Conservation (phyloP, 2,329 filamentous ascomycete genomes). For the Didymella pinodella region DNA sequence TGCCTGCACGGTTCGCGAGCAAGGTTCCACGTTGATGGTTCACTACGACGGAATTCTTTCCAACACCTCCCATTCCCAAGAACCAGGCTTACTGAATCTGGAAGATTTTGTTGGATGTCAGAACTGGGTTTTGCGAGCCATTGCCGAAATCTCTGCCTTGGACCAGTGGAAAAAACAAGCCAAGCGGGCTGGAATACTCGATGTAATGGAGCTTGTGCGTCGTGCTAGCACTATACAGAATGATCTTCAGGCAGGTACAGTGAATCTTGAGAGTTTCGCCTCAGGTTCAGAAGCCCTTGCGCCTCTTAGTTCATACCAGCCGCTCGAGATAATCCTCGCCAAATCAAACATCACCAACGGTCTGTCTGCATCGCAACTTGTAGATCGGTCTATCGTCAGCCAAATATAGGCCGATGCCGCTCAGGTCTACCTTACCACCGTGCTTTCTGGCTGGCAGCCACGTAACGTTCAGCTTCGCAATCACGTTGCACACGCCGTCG, state of each 20-base stretch:
- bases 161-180: neutral
- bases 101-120: neutral
- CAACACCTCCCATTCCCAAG: neutral
- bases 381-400: neutral
- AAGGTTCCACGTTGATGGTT: neutral
- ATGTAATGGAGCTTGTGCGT: neutral
- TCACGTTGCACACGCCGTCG: neutral
- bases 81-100: neutral
- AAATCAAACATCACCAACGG: neutral
- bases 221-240: neutral
- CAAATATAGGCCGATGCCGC: neutral
- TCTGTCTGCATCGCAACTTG: neutral
- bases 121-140: neutral
- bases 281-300: neutral
- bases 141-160: neutral
- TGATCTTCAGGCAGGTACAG: neutral
- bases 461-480: neutral
- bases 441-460: neutral
- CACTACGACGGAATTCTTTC: neutral
- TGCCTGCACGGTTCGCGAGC: neutral
- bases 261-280: neutral
- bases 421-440: neutral
- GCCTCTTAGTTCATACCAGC: neutral
- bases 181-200: neutral
- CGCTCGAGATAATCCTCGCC: neutral